phyloP scores from a whole-genome alignment of 768 basidiomycete species.

The Mycena sanguinolenta region DNA sequence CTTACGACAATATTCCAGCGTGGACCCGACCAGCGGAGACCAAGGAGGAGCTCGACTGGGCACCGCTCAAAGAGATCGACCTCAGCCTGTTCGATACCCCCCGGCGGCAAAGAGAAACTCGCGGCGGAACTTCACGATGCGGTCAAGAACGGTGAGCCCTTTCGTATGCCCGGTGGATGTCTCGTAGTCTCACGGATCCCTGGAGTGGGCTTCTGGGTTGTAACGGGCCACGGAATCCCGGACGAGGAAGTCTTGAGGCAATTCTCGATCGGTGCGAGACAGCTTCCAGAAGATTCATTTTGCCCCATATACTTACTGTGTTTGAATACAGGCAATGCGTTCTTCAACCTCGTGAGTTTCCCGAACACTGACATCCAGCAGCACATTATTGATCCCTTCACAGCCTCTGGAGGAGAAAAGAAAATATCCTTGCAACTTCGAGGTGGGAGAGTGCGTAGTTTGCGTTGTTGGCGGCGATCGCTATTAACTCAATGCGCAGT shows the following conservation, averaged over 20 bases:
- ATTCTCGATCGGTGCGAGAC: conserved; percentile 45
- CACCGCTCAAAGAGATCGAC: conserved; percentile 54
- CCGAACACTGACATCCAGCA: background rate
- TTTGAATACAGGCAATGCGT: conserved; percentile 41
- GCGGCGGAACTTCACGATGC: conserved; percentile 53
- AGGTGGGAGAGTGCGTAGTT: conserved; percentile 46
- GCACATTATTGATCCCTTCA: background rate
- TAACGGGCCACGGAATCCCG: conserved; percentile 54
- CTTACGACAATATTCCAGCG: conserved; percentile 24
- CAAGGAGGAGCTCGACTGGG: conserved; percentile 47
- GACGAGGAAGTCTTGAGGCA: conserved; percentile 53
- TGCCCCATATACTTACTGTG: background rate
- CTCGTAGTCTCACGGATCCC: background rate
- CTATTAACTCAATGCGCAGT: conserved; percentile 23
- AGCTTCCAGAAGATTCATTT: conserved; percentile 43
- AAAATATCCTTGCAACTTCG: conserved; percentile 47
- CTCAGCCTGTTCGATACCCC: conserved; percentile 48
- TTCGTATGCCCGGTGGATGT: background rate
- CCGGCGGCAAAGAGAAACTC: conserved; percentile 47
- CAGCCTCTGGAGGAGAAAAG: conserved; percentile 51
- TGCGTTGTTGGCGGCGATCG: background rate
- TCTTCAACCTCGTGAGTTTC: conserved; percentile 42
- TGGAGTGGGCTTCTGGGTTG: conserved; percentile 53
- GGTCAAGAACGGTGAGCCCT: conserved; percentile 46
- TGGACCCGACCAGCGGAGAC: conserved; percentile 42